Base-by-base conservation (phyloP, 371 early-diverging fungal species). In the Apophysomyces elegans region DNA sequence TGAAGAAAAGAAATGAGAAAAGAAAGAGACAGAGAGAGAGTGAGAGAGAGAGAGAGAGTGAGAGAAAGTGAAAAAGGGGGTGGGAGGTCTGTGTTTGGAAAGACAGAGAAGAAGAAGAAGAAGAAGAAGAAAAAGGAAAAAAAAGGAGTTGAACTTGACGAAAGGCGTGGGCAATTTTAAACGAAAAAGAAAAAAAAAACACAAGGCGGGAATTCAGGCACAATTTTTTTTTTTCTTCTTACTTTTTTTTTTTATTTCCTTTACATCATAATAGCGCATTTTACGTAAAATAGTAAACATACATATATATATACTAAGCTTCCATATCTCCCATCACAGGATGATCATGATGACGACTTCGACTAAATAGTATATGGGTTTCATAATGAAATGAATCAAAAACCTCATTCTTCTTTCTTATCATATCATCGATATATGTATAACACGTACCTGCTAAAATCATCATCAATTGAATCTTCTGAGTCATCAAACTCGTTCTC, bases 281-380 rank as follows among this genome's bases (percentile, higher is more conserved):
- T 26, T 26, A 26, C 32, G 2, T 26, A 26, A 2, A 26, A 26
- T 26, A 26, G 32, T 26, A 26, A 26, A 26, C 1, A 26, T 26
- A 26, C 2, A 26, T 41, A 41, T 13, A 41, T 41, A 41, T 13
- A 13, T 41, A 50, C 54, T 50, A 67, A 39, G 57, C 62, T 57
- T 72, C 76, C 73, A 76, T 68, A 59, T 73, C 68, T 11, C 73
- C 76, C 71, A 76, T 76, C 8, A 61, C 65, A 61, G 68, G 68
- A 0, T 74, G 71, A 45, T 67, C 74, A 16, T 73, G 68, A 63
- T 70, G 67, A 21, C 70, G 64, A 13, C 44, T 67, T 71, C 58
- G 32, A 35, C 32, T 47, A 37, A 37, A 26, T 26, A 26, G 32
- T 26, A 26, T 26, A 26, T 26, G 32, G 32, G 3, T 26, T 26